Evolutionary conservation across 164 flowering plant species (phyloP).

Genomic region (Kalanchoe fedtschenkoi): DNA sequence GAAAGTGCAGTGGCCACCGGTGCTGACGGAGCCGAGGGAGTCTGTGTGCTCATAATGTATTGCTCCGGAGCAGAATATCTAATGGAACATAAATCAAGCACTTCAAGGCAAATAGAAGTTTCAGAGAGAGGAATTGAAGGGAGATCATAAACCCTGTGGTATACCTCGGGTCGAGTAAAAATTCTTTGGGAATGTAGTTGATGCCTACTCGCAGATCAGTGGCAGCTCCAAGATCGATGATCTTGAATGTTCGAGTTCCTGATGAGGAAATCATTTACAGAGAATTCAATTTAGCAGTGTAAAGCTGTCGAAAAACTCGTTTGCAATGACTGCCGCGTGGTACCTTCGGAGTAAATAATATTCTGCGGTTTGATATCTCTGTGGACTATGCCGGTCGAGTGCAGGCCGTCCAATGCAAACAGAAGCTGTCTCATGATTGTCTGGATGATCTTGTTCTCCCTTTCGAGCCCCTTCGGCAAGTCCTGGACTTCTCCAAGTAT

Average conservation of each 20-base stretch:
- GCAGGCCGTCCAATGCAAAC: conserved; percentile 94
- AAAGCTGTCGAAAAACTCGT: background rate
- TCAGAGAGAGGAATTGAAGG: background rate
- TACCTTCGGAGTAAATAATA: conserved; percentile 90
- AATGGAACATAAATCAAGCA: conserved; percentile 10
- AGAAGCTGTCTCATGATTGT: conserved; percentile 75
- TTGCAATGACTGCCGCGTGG: background rate
- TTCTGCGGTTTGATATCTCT: conserved; percentile 97
- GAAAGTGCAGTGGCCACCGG: conserved; percentile 95
- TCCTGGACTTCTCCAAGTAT: conserved; percentile 72
- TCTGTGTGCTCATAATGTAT: conserved; percentile 99
- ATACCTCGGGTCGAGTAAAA: conserved; percentile 92
- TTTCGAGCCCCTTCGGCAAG: conserved; percentile 79
- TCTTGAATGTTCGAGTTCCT: conserved; percentile 88
- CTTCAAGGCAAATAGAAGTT: background rate
- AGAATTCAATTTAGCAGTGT: background rate
- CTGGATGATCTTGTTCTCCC: conserved; percentile 88
- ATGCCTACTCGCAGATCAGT: conserved; percentile 95
- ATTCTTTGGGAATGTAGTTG: conserved; percentile 93
- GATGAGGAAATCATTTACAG: conserved; percentile 14
- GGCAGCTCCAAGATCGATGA: conserved; percentile 98
- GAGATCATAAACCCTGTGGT: no score
- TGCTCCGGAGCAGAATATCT: conserved; percentile 99
- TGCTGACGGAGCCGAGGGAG: conserved; percentile 96
- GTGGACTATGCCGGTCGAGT: conserved; percentile 94